phyloP scores from a whole-genome alignment of 306 rosid genomes.

The Chamaecrista fasciculata region DNA sequence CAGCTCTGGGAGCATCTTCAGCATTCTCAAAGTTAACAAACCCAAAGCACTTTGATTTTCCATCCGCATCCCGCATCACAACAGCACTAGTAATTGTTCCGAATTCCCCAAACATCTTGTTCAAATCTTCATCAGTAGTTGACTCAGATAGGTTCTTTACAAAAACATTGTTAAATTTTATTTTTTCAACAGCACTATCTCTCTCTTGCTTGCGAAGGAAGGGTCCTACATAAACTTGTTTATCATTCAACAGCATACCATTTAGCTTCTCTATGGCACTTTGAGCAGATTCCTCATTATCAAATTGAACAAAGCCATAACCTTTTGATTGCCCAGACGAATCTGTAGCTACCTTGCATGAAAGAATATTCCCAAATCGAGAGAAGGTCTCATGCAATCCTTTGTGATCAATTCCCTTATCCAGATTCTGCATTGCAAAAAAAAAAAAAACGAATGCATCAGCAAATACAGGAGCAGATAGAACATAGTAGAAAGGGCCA shows the following conservation, averaged over 20 bases:
- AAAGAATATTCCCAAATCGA: constrained; percentile 82
- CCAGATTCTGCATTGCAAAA: constrained; percentile 70
- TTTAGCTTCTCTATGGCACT: constrained; percentile 86
- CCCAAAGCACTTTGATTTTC: constrained; percentile 94
- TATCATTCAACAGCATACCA: constrained; percentile 96
- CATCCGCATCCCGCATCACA: constrained; percentile 93
- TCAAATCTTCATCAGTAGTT: constrained; percentile 83
- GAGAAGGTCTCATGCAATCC: constrained; percentile 91
- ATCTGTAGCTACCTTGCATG: constrained; percentile 95
- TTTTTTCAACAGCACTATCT: constrained; percentile 53
- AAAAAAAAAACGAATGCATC: constrained; percentile 5
- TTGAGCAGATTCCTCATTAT: constrained; percentile 84
- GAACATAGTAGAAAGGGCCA: constrained; percentile 6
- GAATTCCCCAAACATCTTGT: constrained; percentile 63
- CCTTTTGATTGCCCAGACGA: constrained; percentile 90
- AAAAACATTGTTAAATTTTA: constrained; percentile 79
- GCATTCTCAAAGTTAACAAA: constrained; percentile 88
- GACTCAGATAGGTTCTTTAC: constrained; percentile 81
- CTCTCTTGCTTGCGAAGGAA: constrained; percentile 98
- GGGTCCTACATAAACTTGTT: constrained; percentile 96
- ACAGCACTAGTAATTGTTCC: constrained; percentile 82
- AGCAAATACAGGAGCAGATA: constrained; percentile 13
- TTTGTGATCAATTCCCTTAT: constrained; percentile 93
- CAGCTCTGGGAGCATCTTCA: constrained; percentile 80
- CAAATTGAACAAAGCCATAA: constrained; percentile 96